Percentiles rank a stretch among this genome's conserved stretches.
These are phyloP conservation scores for Pseudogymnoascus sp. DNA, from an alignment of 2,329 filamentous ascomycete species.

Conservation along the genomic window DNA sequence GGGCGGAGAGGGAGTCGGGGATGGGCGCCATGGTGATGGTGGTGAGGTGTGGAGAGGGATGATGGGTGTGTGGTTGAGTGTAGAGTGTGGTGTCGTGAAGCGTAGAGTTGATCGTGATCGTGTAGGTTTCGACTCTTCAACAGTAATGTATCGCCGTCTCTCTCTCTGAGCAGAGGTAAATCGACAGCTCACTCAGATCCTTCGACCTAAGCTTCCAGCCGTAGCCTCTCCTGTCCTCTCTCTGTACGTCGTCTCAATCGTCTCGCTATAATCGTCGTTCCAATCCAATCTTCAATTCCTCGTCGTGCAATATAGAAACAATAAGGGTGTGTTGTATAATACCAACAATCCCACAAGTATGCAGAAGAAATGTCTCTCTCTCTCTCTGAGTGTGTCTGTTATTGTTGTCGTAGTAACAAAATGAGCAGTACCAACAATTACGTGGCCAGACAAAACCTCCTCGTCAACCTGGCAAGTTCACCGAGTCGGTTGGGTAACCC, in stretches of 20 bases:
- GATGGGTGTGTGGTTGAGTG: background rate
- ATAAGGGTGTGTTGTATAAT: background rate
- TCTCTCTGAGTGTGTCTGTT: background rate
- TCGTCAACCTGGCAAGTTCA: background rate
- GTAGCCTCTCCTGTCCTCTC: background rate
- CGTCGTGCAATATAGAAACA: background rate
- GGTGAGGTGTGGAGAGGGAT: background rate
- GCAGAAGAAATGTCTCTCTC: background rate
- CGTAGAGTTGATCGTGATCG: background rate
- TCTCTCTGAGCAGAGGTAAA: background rate
- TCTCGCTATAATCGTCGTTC: background rate
- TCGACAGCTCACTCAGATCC: background rate
- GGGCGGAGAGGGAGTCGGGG: background rate
- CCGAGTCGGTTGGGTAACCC: background rate
- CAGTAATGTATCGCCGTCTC: background rate
- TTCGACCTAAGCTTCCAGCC: background rate
- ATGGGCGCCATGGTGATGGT: conserved; percentile 9
- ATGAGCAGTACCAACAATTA: background rate
- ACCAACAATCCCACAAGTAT: background rate
- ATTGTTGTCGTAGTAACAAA: background rate
- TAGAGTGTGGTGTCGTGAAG: background rate
- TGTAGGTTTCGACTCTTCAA: background rate
- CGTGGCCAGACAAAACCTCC: background rate
- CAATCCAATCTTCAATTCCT: background rate
- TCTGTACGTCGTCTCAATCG: background rate